Evolutionary conservation across 345 rosid species (phyloP), one percentile per base, ranked within the genome.

Genomic region (Sonneratia caseolaris): DNA sequence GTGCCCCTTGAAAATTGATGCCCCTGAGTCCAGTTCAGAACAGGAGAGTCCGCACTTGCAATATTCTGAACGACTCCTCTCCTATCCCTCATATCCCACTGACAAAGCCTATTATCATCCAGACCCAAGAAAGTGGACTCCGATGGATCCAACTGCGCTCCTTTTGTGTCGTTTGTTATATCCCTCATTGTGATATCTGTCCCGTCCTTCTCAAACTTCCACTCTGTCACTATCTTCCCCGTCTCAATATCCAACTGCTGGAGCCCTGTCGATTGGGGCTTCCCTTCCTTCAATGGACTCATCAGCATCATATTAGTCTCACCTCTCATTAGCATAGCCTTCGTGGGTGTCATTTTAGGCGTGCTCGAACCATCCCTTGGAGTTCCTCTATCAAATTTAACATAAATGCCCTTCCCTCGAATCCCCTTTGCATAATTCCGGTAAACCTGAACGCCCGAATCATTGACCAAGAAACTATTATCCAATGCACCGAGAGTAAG

Each of bases 241-340:
- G 89, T 83, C 76, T 90, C 96, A 3, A 94, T 87, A 67, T 94
- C 98, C 12, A 94, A 83, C 81, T 94, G 97, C 84, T 88, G 83
- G 74, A 94, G 77, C 74, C 91, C 96, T 0, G 84, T 71, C 1
- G 96, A 74, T 12, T 88, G 83, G 13, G 93, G 91, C 67, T 84
- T 87, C 74, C 93, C 97, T 70, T 82, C 88, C 57, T 83, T 86
- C 65, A 84, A 77, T 0, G 98, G 98, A 81, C 96, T 91, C 95
- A 88, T 91, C 64, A 94, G 82, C 98, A 94, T 91, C 96, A 91
- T 89, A 76, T 89, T 94, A 0, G 96, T 94, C 84, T 94, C 97
- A 2, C 86, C 98, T 73, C 95, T 87, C 98, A 94, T 94, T 56
- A 94, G 74, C 84, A 94, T 81, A 2, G 89, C 91, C 87, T 94